Conservation (phyloP, 495 filamentous ascomycete genomes). For the Platismatia glauca region DNA sequence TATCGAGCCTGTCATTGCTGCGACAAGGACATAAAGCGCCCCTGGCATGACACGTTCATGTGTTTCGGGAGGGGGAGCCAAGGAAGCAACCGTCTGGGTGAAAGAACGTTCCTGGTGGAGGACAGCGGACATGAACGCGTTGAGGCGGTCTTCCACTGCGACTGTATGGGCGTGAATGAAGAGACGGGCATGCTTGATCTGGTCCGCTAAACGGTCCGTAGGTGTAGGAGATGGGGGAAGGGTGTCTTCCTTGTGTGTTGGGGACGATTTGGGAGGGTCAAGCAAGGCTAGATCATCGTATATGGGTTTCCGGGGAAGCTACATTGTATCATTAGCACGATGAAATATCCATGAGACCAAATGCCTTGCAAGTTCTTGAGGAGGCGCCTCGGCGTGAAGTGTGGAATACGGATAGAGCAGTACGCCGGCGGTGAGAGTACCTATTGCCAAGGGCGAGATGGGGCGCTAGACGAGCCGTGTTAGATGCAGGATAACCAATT, state of each 20-base stretch:
- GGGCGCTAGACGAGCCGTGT: slow-evolving; percentile 39
- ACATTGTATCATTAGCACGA: slow-evolving; percentile 17
- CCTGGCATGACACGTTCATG: slow-evolving; percentile 81
- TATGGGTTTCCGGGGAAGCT: slow-evolving; percentile 67
- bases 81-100: slow-evolving; percentile 74
- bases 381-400: slow-evolving; percentile 49
- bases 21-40: slow-evolving; percentile 78
- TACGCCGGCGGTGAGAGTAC: slow-evolving; percentile 43
- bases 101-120: slow-evolving; percentile 66
- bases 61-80: slow-evolving; percentile 73
- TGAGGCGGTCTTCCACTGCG: slow-evolving; percentile 66
- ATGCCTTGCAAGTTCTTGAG: slow-evolving; percentile 27
- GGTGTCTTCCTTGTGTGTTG: slow-evolving; percentile 26
- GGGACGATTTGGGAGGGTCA: slow-evolving; percentile 32
- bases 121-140: slow-evolving; percentile 60
- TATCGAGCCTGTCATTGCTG: slow-evolving; percentile 87
- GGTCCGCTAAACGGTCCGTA: slow-evolving; percentile 79
- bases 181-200: slow-evolving; percentile 72
- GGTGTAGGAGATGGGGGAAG: slow-evolving; percentile 55
- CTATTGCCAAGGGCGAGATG: slow-evolving; percentile 47
- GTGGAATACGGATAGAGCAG: slow-evolving; percentile 46
- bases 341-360: not conserved
- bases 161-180: slow-evolving; percentile 67
- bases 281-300: slow-evolving; percentile 60
- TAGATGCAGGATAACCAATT: not conserved